phyloP scores from a whole-genome alignment of 2,329 filamentous ascomycete genomes.

The Aspergillus ibericus region DNA sequence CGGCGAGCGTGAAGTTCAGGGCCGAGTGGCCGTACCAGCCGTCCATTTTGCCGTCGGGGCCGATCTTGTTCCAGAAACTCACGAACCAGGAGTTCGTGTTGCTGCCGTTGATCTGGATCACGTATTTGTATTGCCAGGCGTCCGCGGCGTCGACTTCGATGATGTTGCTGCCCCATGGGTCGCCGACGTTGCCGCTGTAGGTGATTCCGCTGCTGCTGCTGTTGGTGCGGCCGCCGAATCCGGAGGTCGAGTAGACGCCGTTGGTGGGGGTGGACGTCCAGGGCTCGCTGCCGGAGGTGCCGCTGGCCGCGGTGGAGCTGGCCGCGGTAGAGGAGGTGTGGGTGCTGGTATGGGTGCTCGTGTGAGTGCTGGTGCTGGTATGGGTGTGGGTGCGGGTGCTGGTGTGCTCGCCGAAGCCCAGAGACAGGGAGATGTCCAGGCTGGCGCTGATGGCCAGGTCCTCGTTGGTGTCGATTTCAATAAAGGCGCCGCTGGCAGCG shows the following conservation, averaged over 20 bases:
- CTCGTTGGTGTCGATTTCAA: neutral
- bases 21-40: conserved; percentile 40
- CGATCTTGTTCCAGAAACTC: conserved; percentile 43
- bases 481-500: neutral
- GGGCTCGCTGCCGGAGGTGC: neutral
- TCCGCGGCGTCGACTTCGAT: conserved; percentile 33
- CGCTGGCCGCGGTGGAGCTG: conserved; percentile 2
- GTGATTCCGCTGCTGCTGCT: conserved; percentile 20
- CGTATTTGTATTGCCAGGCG: conserved; percentile 39
- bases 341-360: neutral
- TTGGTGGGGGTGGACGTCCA: conserved; percentile 27
- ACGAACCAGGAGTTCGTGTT: conserved; percentile 35
- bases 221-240: conserved; percentile 36
- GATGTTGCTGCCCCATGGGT: conserved; percentile 44
- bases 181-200: conserved; percentile 39
- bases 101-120: conserved; percentile 33
- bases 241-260: conserved; percentile 20
- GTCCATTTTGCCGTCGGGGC: conserved; percentile 33
- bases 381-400: neutral
- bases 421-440: neutral
- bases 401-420: neutral
- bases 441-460: neutral
- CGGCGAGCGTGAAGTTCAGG: conserved; percentile 31
- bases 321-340: conserved; percentile 1
- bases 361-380: neutral